Conservation (phyloP, 345 rosid species). For the Corchorus olitorius region DNA sequence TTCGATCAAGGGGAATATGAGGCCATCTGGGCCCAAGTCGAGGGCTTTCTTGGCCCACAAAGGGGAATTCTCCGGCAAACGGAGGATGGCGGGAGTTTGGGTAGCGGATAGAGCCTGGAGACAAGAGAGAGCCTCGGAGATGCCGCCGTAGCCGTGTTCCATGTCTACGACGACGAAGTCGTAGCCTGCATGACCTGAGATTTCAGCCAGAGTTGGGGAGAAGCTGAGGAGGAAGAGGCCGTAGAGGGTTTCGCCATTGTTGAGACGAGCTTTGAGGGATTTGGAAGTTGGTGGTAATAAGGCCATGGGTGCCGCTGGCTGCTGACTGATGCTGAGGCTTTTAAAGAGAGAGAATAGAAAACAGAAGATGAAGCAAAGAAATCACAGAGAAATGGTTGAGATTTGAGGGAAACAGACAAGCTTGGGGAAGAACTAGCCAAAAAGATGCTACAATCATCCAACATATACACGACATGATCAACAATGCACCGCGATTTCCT, state of each 20-base stretch:
- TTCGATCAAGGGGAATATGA: background rate
- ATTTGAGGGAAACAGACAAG: no score
- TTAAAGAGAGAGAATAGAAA: no score
- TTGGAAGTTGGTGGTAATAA: background rate
- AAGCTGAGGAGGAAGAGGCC: conserved; percentile 42
- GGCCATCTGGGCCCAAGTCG: background rate
- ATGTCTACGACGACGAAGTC: conserved; percentile 47
- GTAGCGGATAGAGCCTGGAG: background rate
- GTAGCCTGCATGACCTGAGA: conserved; percentile 39
- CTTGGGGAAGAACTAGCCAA: no score
- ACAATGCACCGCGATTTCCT: no score
- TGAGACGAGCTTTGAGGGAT: conserved; percentile 36
- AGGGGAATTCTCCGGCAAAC: background rate
- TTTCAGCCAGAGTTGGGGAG: conserved; percentile 42
- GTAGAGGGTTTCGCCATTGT: conserved; percentile 33
- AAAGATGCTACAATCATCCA: no score
- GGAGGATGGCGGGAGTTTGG: background rate
- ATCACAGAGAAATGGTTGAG: no score
- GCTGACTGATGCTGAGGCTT: background rate
- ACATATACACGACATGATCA: no score
- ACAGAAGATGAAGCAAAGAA: no score
- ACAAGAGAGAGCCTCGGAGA: conserved; percentile 32
- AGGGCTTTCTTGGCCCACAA: background rate
- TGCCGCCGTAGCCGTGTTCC: conserved; percentile 47
- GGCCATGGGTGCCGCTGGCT: background rate